Evolutionary conservation across 2,329 filamentous ascomycete genomes (phyloP), one percentile per base, ranked within the genome.

Genomic region (Epichloe glyceriae): DNA sequence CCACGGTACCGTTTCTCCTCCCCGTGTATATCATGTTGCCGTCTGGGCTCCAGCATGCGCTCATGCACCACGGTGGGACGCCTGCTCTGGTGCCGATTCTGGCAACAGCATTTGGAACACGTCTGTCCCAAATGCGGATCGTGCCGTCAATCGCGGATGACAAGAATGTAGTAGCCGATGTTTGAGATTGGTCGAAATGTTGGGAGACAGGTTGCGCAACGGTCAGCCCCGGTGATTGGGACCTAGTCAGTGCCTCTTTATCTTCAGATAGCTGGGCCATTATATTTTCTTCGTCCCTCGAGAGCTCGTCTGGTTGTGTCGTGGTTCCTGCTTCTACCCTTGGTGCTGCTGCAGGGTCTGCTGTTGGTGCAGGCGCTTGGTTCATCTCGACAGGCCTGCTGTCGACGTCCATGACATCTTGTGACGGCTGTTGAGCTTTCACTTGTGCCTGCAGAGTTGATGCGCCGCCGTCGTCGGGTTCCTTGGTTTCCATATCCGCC

Each of bases 61-160:
- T 90, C 82, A 95, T 96, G 67, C 91, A 97, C 91, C 91, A 98
- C 0, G 91, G 93, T 1, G 93, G 91, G 0, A 88, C 86, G 17
- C 82, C 82, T 11, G 81, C 79, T 11, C 82, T 75, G 17, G 86
- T 87, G 1, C 76, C 74, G 51, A 97, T 91, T 30, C 83, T 81
- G 3, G 93, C 89, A 2, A 95, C 75, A 0, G 91, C 85, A 37
- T 84, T 78, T 1, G 79, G 78, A 55, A 86, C 79, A 19, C 93
- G 82, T 3, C 84, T 75, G 61, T 98, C 95, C 91, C 93, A 98
- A 57, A 98, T 82, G n/a, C 89, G 84, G 43, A 98, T 74, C 0
- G 83, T 83, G 49, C 91, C 90, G 68, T 97, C 86, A 8, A 91
- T 88, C 3, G 88, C 86, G 2, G 93, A 86, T 26, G 90, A 87